Evolutionary conservation across 805 yeast genomes (phyloP), one percentile per base, ranked within the genome.

Genomic region (Wickerhamomyces bisporus): DNA sequence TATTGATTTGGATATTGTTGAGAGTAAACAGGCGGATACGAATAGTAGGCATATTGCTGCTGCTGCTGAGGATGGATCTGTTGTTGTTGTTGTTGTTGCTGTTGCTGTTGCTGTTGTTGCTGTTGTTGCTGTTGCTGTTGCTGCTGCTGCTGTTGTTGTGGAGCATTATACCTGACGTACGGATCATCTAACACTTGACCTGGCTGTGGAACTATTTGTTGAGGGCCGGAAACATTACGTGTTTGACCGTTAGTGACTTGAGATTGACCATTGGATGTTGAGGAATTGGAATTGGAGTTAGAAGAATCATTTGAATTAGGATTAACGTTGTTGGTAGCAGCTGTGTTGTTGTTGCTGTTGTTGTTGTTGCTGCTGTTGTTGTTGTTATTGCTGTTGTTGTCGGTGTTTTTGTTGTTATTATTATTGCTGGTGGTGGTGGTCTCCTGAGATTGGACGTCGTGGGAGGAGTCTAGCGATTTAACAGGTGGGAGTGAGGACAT

Each of bases 311-410:
- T 57, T 57, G 47, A 53, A 49, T 8, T 55, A 48, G 25, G 42
- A 49, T 34, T 44, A 59, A 38, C 53, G 59, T 35, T 50, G 55
- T 32, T 50, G 55, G 26, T 13, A 19, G 15, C 21, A 15, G 30
- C 21, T 25, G 41, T 40, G 35, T 36, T 43, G 32, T 26, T 31
- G 34, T 34, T 14, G 32, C 24, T 24, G 16, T 35, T 41, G 15
- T n/a, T n/a, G 39, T 13, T 5, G 34, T 26, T 3, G 26, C 38
- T 32, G 30, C 30, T 37, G 23, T 30, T 26, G 20, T 27, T 25
- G 16, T 18, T 18, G 33, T 20, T 7, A 17, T n/a, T 17, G 43
- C 23, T 33, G 31, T 23, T 23, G 29, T 17, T 36, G 30, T 18
- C 24, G 28, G 19, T 35, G 32, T 19, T 34, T 26, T 14, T 37